Base-by-base conservation (phyloP, 768 basidiomycete species). In the Psilocybe tampanensis region DNA sequence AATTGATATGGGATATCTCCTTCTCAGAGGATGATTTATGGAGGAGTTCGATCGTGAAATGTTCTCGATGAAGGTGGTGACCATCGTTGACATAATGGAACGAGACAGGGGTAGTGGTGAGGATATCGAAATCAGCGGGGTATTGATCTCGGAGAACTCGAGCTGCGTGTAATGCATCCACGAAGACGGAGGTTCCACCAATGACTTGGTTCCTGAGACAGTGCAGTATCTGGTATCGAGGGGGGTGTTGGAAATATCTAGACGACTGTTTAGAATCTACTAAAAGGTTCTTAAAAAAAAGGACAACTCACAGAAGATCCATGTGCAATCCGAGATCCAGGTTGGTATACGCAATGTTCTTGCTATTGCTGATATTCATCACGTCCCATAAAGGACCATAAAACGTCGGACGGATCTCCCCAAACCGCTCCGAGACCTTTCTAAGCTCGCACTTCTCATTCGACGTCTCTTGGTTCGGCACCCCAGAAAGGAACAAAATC, bases 321-420 rank as follows among this genome's bases (percentile, higher is more conserved):
- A 93, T 92, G 66, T 98, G 95, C 19, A 95, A 68, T 0, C 89
- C 95, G 8, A 99, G 78, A 62, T 92, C 81, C 22, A 97, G 78
- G 69, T 94, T 87, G 12, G 96, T 99, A 69, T 97, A 98, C 3
- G 96, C 96, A 54, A 99, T 94, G 70, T 99, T 99, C 62, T 79
- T 82, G 65, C 90, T 90, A 54, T 92, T 79, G 41, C 71, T 74
- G 39, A 86, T 64, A 58, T 87, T 92, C 73, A 85, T 84, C 23
- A 98, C 95, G 69, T 97, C 86, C 94, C 94, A 98, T 1, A 89
- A 67, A 44, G 80, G 76, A 0, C 96, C 96, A 63, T 99, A 99
- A 70, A 98, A 95, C 8, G 95, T 98, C 44, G 81, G 76, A 23
- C 94, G 78, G 23, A 98, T 77, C 60, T 92, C 83, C 6, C 93